Base-by-base conservation (phyloP, 805 yeast genomes). In the Candida sakaeoensis region DNA sequence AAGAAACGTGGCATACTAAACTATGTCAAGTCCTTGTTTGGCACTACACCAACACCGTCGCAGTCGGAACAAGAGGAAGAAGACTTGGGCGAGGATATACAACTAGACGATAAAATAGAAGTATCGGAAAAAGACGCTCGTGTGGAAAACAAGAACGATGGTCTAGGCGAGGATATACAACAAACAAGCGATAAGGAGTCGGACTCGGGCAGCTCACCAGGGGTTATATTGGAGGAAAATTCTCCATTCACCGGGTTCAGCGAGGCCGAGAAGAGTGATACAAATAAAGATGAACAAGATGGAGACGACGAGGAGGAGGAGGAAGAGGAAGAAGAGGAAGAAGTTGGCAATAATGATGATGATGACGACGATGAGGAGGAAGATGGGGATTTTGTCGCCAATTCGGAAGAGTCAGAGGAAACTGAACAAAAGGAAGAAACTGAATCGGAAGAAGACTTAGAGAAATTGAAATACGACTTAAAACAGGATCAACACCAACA, bases 61-160 rank as follows among this genome's bases (percentile, higher is more conserved):
- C 36, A 24, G 12, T 18, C 17, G 32, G 32, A 28, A 18, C 29
- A n/a, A 16, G 32, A 33, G 14, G 42, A 39, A 24, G 43, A 40
- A 22, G 42, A 39, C 29, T 10, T 33, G 18, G 41, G 41, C 10
- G 41, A 33, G 19, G 40, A 21, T 21, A 21, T 33, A 31, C 18
- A 19, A 34, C 54, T 53, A n/a, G 63, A 57, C 17, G 65, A 50
- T 13, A 59, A 52, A 16, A n/a, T n/a, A n/a, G n/a, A n/a, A n/a
- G n/a, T n/a, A n/a, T n/a, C n/a, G n/a, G 58, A 56, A 8, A 60
- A 51, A 17, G 26, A 27, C 10, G 61, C n/a, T n/a, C n/a, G 49
- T 12, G 60, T 57, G 15, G 55, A 31, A 21, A 9, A 12, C 32
- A 15, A 15, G 32, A 33, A 37, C n/a, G 41, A 36, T 16, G 41